Conservation (phyloP, 1,284 basidiomycete genomes). For the Rhodotorula mucilaginosa region DNA sequence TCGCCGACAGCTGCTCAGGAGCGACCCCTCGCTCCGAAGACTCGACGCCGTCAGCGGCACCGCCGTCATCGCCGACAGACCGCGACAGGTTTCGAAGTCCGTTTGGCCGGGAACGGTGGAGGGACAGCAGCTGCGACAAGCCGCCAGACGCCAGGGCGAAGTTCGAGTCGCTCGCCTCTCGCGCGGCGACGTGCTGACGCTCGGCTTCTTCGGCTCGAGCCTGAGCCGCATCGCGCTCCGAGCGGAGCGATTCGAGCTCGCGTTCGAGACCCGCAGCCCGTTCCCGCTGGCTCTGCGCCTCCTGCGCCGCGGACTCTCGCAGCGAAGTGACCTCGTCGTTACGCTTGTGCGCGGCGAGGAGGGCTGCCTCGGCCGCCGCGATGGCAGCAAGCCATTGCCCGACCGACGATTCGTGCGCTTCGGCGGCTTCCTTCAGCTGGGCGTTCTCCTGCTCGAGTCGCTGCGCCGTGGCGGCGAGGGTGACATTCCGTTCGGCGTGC, state of each 20-base stretch:
- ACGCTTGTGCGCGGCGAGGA: conserved; percentile 72
- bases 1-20: conserved; percentile 1
- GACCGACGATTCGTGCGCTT: conserved; percentile 58
- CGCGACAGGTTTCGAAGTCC: not conserved
- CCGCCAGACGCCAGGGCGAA: conserved; percentile 76
- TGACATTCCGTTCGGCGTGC: conserved; percentile 70
- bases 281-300: conserved; percentile 55
- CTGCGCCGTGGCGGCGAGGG: conserved; percentile 70
- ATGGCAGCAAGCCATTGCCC: conserved; percentile 83
- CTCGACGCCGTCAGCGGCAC: not conserved
- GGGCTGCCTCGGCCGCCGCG: conserved; percentile 75
- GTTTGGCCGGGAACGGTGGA: conserved; percentile 2
- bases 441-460: conserved; percentile 77
- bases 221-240: conserved; percentile 13
- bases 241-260: conserved; percentile 24
- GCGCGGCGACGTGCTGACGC: conserved; percentile 49
- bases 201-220: conserved; percentile 24
- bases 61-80: not conserved
- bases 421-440: conserved; percentile 61
- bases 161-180: conserved; percentile 84
- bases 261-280: conserved; percentile 56
- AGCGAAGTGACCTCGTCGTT: conserved; percentile 76
- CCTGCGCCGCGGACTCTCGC: conserved; percentile 66
- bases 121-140: conserved; percentile 66
- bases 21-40: not conserved